Evolutionary conservation across 1,284 basidiomycete species (phyloP).

Genomic region (Pulveroboletus ridleyi): DNA sequence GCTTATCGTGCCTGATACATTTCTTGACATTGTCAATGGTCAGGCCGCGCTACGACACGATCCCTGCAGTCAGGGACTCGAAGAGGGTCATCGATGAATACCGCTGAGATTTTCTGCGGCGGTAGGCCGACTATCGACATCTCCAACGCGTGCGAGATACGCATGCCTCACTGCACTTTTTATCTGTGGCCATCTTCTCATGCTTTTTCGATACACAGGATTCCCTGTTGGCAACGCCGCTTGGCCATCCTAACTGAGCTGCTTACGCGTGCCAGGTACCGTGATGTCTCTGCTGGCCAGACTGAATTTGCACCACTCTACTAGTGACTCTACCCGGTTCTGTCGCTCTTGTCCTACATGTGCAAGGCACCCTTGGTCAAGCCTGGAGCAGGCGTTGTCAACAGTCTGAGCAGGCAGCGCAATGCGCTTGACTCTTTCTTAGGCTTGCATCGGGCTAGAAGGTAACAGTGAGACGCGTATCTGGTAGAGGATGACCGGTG

Average conservation of each 20-base stretch:
- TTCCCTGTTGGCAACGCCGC: slow-evolving; percentile 94
- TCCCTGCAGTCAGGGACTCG: slow-evolving; percentile 95
- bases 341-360: slow-evolving; percentile 95
- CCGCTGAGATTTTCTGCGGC: slow-evolving; percentile 89
- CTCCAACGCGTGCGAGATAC: slow-evolving; percentile 94
- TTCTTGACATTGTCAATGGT: slow-evolving; percentile 62
- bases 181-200: slow-evolving; percentile 12
- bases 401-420: slow-evolving; percentile 94
- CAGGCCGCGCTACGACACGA: slow-evolving; percentile 61
- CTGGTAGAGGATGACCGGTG: slow-evolving; percentile 61
- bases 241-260: slow-evolving; percentile 96
- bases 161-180: slow-evolving; percentile 22
- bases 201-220: slow-evolving; percentile 57
- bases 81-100: slow-evolving; percentile 99
- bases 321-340: slow-evolving; percentile 55
- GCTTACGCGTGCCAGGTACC: slow-evolving; percentile 92
- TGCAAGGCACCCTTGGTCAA: slow-evolving; percentile 98
- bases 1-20: slow-evolving; percentile 68
- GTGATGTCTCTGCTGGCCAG: slow-evolving; percentile 52
- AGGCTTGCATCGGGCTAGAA: slow-evolving; percentile 92
- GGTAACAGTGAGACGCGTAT: slow-evolving; percentile 84
- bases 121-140: slow-evolving; percentile 89
- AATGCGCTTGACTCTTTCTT: slow-evolving; percentile 91
- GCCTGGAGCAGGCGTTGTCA: slow-evolving; percentile 94
- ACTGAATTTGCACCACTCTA: slow-evolving; percentile 84